phyloP scores from a whole-genome alignment of 2,329 filamentous ascomycete genomes.

The Epichloe scottii region DNA sequence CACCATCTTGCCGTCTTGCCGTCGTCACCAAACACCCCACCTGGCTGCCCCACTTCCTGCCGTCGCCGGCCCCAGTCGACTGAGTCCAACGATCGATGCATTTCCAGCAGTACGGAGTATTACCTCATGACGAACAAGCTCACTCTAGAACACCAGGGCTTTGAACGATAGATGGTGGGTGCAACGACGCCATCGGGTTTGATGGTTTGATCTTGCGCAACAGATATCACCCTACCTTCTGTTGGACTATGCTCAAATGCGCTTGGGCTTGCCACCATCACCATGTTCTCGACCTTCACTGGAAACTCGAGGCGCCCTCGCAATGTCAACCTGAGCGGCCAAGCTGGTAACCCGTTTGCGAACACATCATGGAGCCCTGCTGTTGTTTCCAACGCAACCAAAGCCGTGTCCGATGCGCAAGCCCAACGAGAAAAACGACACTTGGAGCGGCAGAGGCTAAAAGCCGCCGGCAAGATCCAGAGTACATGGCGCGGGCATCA shows the following conservation, averaged over 20 bases:
- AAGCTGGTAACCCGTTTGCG: conserved; percentile 68
- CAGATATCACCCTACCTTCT: background rate
- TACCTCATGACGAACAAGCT: background rate
- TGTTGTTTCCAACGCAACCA: conserved; percentile 52
- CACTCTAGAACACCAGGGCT: background rate
- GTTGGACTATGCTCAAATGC: background rate
- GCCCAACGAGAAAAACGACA: conserved; percentile 73
- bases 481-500: conserved; percentile 69
- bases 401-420: conserved; percentile 73
- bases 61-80: background rate
- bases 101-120: background rate
- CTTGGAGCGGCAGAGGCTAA: conserved; percentile 63
- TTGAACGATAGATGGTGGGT: background rate
- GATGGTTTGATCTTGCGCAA: background rate
- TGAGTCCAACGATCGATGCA: background rate
- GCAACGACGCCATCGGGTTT: background rate
- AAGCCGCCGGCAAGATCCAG: conserved; percentile 64
- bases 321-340: conserved; percentile 88
- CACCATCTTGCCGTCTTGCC: background rate
- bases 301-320: conserved; percentile 74
- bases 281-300: conserved; percentile 87
- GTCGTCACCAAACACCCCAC: background rate
- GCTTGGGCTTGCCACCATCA: conserved; percentile 11
- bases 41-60: background rate
- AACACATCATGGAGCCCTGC: conserved; percentile 45